Conservation (phyloP, 1,284 basidiomycete species). For the Macrocybe sp. region DNA sequence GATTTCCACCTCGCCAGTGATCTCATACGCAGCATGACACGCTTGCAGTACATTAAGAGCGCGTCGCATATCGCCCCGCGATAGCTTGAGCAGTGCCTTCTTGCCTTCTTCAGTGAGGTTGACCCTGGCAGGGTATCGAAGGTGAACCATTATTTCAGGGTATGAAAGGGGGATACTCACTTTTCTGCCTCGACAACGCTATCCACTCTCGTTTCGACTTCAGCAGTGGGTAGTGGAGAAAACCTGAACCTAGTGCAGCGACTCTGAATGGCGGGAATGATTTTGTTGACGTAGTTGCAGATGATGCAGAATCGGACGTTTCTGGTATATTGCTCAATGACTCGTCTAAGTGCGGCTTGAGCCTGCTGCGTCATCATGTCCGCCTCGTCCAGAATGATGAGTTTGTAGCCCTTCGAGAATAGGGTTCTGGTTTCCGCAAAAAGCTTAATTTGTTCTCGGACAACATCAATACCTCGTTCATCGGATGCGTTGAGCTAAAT, state of each 20-base stretch:
- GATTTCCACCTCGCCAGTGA: conserved; percentile 85
- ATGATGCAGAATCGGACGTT: conserved; percentile 99
- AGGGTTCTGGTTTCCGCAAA: conserved; percentile 96
- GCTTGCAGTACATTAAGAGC: conserved; percentile 97
- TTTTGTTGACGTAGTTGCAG: conserved; percentile 99
- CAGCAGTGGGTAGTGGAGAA: conserved; percentile 84
- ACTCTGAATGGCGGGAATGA: conserved; percentile 97
- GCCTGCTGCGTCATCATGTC: conserved; percentile 99
- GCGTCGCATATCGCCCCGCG: conserved; percentile 95
- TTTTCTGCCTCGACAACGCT: conserved; percentile 83
- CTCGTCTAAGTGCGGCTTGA: conserved; percentile 91
- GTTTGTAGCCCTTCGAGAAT: conserved; percentile 90
- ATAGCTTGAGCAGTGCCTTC: conserved; percentile 87
- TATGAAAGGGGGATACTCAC: conserved; percentile 39
- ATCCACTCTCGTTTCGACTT: conserved; percentile 82
- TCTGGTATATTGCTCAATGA: conserved; percentile 98
- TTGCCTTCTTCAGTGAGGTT: conserved; percentile 85
- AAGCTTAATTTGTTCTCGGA: conserved; percentile 97
- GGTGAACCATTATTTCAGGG: neutral
- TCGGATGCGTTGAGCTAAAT: conserved; percentile 93
- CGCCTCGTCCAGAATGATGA: conserved; percentile 97
- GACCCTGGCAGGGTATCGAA: conserved; percentile 50
- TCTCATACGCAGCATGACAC: conserved; percentile 94
- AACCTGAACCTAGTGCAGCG: conserved; percentile 98
- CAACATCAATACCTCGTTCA: conserved; percentile 97